A percentile compares a stretch with the other conserved stretches of the same genome.
These are phyloP conservation scores for Aspergillus campestris DNA, from an alignment of 495 filamentous ascomycete species.

Conservation along the genomic window DNA sequence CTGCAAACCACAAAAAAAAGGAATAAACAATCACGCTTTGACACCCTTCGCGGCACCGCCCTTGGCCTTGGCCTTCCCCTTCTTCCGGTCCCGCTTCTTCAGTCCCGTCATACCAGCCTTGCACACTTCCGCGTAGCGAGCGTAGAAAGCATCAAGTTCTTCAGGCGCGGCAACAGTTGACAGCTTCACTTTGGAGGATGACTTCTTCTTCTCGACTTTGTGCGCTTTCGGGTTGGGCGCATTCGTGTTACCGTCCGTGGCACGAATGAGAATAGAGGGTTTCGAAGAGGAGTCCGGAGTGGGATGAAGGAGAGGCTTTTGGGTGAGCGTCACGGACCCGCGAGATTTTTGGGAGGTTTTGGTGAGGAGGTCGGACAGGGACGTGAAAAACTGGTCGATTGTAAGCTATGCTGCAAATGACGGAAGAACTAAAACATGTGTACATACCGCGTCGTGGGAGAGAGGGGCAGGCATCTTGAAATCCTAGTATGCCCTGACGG, in stretches of 20 bases:
- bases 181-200: slow-evolving; percentile 60
- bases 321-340: slow-evolving; percentile 74
- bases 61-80: slow-evolving; percentile 67
- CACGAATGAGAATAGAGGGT: slow-evolving; percentile 71
- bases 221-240: slow-evolving; percentile 31
- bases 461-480: slow-evolving; percentile 49
- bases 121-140: slow-evolving; percentile 82
- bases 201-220: slow-evolving; percentile 24
- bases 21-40: slow-evolving; percentile 29
- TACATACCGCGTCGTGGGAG: slow-evolving; percentile 64
- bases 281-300: slow-evolving; percentile 40
- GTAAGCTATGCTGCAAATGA: slow-evolving; percentile 11
- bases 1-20: neutral
- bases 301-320: slow-evolving; percentile 50
- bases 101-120: slow-evolving; percentile 78
- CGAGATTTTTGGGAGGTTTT: slow-evolving; percentile 57
- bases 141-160: slow-evolving; percentile 72
- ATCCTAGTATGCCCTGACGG: slow-evolving; percentile 4
- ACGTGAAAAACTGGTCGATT: slow-evolving; percentile 68
- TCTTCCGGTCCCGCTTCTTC: slow-evolving; percentile 92
- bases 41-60: slow-evolving; percentile 42
- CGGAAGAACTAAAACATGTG: neutral
- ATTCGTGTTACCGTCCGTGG: slow-evolving; percentile 58
- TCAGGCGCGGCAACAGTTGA: slow-evolving; percentile 73
- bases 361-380: slow-evolving; percentile 66